A percentile compares a stretch with the other conserved stretches of the same genome.
These are phyloP conservation scores for Leishmania gerbilli DNA, from an alignment of 208 protist species.

Conservation along the genomic window DNA sequence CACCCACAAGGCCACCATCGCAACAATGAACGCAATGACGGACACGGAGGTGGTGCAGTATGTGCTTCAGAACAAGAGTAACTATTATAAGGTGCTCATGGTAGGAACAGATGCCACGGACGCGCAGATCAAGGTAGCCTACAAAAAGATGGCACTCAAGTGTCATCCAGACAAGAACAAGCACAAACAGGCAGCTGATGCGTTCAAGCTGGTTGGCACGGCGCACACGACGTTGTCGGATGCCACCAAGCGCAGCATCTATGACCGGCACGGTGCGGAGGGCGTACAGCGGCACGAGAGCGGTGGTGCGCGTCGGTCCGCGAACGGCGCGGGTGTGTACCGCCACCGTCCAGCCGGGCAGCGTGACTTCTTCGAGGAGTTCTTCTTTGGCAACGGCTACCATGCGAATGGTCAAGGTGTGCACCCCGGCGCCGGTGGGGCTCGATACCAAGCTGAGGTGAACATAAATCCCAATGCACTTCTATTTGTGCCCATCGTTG, in stretches of 20 bases:
- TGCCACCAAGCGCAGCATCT: constrained; percentile 76
- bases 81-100: constrained; percentile 88
- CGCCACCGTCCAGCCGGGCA: constrained; percentile 19
- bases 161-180: constrained; percentile 94
- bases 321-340: constrained; percentile 21
- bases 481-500: constrained; percentile 64
- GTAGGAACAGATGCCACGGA: constrained; percentile 52
- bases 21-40: constrained; percentile 63
- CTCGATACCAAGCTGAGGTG: constrained; percentile 40
- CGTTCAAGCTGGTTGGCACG: constrained; percentile 88
- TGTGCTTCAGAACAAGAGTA: constrained; percentile 67
- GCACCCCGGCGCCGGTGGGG: constrained; percentile 2
- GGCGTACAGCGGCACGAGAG: constrained; percentile 88
- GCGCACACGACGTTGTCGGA: constrained; percentile 80
- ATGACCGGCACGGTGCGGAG: constrained; percentile 76
- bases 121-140: constrained; percentile 80
- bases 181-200: constrained; percentile 72
- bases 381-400: constrained; percentile 55
- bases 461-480: constrained; percentile 57
- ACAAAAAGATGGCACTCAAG: constrained; percentile 88
- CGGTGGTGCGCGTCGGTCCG: constrained; percentile 28
- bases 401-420: background rate
- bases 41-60: constrained; percentile 73
- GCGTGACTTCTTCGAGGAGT: constrained; percentile 79
- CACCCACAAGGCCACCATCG: background rate